Evolutionary conservation across 768 basidiomycete genomes (phyloP).

Genomic region (Leccinum arenicola): DNA sequence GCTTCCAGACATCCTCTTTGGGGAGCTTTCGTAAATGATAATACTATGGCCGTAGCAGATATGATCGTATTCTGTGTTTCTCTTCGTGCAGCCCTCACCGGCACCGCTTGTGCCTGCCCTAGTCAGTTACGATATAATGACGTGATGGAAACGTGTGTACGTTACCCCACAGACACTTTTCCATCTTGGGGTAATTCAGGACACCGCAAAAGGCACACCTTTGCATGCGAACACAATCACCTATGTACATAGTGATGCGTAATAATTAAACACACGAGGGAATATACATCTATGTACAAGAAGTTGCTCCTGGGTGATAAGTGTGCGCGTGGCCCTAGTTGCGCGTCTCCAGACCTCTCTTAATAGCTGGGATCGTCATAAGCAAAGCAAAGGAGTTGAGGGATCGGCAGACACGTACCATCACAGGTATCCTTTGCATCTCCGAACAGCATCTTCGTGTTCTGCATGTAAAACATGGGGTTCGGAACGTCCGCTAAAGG

Average conservation of each 20-base stretch:
- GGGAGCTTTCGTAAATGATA: constrained; percentile 23
- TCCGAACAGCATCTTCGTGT: constrained; percentile 88
- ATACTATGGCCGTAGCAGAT: constrained; percentile 4
- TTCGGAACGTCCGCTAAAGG: constrained; percentile 81
- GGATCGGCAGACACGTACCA: constrained; percentile 41
- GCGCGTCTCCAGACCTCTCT: constrained; percentile 51
- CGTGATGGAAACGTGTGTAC: constrained; percentile 32
- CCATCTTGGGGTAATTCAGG: constrained; percentile 5
- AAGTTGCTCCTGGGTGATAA: background rate
- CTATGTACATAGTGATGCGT: background rate
- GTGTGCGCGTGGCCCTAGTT: constrained; percentile 8
- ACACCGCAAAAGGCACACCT: background rate
- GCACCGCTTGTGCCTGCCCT: constrained; percentile 4
- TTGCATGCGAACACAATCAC: background rate
- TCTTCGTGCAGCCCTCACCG: background rate
- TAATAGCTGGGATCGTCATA: constrained; percentile 44
- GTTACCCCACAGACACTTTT: constrained; percentile 18
- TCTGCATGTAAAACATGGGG: constrained; percentile 91
- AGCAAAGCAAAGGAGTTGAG: background rate
- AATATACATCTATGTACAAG: constrained; percentile 18
- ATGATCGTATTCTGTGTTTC: constrained; percentile 14
- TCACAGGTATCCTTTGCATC: constrained; percentile 92
- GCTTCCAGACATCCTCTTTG: constrained; percentile 10
- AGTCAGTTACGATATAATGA: constrained; percentile 26
- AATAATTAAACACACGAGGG: constrained; percentile 18